phyloP scores from a whole-genome alignment of 306 rosid genomes.

The Acacia confusa region DNA sequence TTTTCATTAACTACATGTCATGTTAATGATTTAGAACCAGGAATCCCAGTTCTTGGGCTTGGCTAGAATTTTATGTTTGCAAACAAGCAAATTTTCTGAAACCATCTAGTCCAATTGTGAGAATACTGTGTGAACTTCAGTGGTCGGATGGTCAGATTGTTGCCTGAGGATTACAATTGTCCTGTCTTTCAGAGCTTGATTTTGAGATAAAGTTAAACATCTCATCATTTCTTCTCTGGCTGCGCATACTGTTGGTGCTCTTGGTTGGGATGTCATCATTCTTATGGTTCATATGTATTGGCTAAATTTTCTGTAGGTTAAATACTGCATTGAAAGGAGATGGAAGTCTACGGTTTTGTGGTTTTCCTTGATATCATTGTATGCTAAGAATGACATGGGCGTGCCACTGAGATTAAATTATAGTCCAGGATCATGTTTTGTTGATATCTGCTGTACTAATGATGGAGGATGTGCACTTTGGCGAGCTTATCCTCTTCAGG shows the following conservation, averaged over 20 bases:
- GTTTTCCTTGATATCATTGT: conserved; percentile 85
- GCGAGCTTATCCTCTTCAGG: conserved; percentile 53
- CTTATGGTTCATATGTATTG: neutral
- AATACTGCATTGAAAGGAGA: conserved; percentile 54
- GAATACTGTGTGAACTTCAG: conserved; percentile 21
- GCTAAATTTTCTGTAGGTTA: conserved; percentile 57
- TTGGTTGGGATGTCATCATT: conserved; percentile 29
- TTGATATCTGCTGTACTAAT: conserved; percentile 63
- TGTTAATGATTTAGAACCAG: neutral
- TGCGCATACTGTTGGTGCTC: conserved; percentile 26
- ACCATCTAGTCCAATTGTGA: conserved; percentile 19
- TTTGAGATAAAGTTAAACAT: conserved; percentile 11
- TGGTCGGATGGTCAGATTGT: conserved; percentile 10
- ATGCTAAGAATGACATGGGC: conserved; percentile 71
- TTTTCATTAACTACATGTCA: conserved; percentile 6
- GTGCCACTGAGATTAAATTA: conserved; percentile 74
- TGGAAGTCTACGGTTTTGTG: conserved; percentile 70
- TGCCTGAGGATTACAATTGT: conserved; percentile 20
- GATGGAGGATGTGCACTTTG: conserved; percentile 67
- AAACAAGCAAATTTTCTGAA: conserved; percentile 17
- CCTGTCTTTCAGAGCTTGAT: conserved; percentile 7
- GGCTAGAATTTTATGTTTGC: neutral
- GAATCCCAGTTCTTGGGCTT: conserved; percentile 10
- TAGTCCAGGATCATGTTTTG: conserved; percentile 71
- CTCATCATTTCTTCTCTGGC: conserved; percentile 30